These are phyloP conservation scores for Neotropicomus parvogracilis DNA, from an alignment of 1,284 basidiomycete genomes.

Conservation along the genomic window DNA sequence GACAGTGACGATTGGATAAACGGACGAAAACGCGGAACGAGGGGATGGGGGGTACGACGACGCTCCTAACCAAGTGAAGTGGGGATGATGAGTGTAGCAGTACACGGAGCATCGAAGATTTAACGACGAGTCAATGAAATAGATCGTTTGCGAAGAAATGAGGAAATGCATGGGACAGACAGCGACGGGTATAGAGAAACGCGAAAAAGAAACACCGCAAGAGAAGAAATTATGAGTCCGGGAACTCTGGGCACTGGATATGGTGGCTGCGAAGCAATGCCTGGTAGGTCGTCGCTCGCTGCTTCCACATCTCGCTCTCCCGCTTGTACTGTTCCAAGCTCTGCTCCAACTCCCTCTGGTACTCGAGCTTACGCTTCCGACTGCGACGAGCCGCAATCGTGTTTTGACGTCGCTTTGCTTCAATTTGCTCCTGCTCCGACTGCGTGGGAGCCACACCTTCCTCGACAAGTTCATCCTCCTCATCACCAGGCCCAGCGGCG, in stretches of 20 bases:
- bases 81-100: slow-evolving; percentile 28
- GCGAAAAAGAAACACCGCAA: slow-evolving; percentile 4
- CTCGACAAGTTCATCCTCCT: slow-evolving; percentile 45
- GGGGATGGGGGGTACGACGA: slow-evolving; percentile 42
- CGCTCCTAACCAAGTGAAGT: slow-evolving; percentile 46
- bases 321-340: slow-evolving; percentile 44
- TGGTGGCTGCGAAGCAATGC: slow-evolving; percentile 47
- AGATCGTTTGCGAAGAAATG: slow-evolving; percentile 7
- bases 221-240: slow-evolving; percentile 28
- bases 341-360: slow-evolving; percentile 60
- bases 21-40: slow-evolving; percentile 1
- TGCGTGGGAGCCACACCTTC: slow-evolving; percentile 42
- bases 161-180: slow-evolving; percentile 7
- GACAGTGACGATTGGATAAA: background rate
- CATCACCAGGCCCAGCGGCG: slow-evolving; percentile 50
- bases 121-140: slow-evolving; percentile 12
- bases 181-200: slow-evolving; percentile 19
- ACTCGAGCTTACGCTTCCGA: slow-evolving; percentile 73
- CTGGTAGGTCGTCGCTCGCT: slow-evolving; percentile 46
- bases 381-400: slow-evolving; percentile 75
- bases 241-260: slow-evolving; percentile 43
- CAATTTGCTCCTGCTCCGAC: slow-evolving; percentile 63
- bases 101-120: slow-evolving; percentile 49
- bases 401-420: slow-evolving; percentile 75
- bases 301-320: slow-evolving; percentile 57